These are phyloP conservation scores for Raddia distichophylla DNA, from an alignment of 176 grass and related monocot genomes.

Conservation along the genomic window DNA sequence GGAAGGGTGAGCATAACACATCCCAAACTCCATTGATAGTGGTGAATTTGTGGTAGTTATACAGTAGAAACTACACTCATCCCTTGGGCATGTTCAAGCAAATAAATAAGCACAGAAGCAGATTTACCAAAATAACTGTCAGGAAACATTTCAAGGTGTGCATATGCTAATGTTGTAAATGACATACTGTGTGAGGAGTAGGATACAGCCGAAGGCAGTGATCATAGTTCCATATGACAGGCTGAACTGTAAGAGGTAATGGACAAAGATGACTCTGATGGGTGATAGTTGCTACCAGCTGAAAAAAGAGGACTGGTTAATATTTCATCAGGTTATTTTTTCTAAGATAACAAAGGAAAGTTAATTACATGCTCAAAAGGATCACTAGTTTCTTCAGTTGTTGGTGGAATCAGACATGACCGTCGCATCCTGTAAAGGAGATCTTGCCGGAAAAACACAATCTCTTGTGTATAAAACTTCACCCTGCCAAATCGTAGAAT, in stretches of 20 bases:
- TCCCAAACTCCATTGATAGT: not conserved
- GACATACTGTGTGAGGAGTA: conserved; percentile 80
- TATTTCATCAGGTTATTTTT: not conserved
- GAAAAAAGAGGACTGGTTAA: conserved; percentile 43
- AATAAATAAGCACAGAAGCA: conserved; percentile 22
- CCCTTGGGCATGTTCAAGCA: conserved; percentile 25
- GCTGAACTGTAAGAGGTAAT: conserved; percentile 89
- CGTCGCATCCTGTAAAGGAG: conserved; percentile 94
- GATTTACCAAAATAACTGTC: conserved; percentile 28
- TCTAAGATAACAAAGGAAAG: not conserved
- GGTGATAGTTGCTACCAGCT: conserved; percentile 94
- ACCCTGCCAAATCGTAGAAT: conserved; percentile 51
- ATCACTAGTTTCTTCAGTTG: conserved; percentile 86
- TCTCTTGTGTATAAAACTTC: conserved; percentile 98
- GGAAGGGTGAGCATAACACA: conserved; percentile 25
- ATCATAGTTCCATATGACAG: conserved; percentile 99
- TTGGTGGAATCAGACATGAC: conserved; percentile 77
- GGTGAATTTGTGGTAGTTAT: not conserved
- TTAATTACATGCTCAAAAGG: conserved; percentile 80
- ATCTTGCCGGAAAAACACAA: conserved; percentile 96
- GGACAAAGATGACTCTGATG: conserved; percentile 99
- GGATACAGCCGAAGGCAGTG: conserved; percentile 93
- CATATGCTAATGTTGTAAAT: conserved; percentile 28
- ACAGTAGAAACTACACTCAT: not conserved
- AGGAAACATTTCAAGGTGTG: conserved; percentile 6